These are phyloP conservation scores for Chrysanthemum makinoi DNA, from an alignment of 129 eudicot genomes.

Conservation along the genomic window DNA sequence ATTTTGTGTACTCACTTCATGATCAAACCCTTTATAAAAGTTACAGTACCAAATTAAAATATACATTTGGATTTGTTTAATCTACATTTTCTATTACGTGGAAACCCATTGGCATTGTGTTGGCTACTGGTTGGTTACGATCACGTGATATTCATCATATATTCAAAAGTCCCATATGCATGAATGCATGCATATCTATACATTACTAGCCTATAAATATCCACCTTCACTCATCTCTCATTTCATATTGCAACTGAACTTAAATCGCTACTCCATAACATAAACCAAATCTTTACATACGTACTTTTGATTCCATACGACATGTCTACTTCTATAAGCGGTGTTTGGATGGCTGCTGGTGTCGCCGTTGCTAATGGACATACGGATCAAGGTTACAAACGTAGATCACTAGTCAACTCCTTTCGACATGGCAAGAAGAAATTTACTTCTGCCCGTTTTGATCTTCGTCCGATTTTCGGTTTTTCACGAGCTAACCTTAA, in stretches of 20 bases:
- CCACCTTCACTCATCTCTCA: not conserved
- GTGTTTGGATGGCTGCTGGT: conserved; percentile 3
- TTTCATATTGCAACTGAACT: not conserved
- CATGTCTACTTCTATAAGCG: not conserved
- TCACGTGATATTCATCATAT: not conserved
- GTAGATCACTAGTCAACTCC: not conserved
- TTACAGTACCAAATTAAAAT: too few relatives aligned
- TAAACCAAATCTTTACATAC: not conserved
- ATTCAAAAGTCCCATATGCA: not conserved
- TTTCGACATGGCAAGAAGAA: not conserved
- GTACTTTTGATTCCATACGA: not conserved
- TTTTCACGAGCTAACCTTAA: not conserved
- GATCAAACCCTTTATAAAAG: too few relatives aligned
- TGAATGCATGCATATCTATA: not conserved
- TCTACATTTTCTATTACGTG: too few relatives aligned
- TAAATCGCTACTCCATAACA: not conserved
- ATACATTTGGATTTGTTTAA: too few relatives aligned
- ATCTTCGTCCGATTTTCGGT: not conserved
- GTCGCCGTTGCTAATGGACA: not conserved
- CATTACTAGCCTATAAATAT: not conserved
- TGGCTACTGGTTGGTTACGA: not conserved
- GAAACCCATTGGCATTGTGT: not conserved
- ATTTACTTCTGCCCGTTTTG: not conserved
- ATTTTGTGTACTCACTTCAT: not conserved
- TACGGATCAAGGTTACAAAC: not conserved